These are phyloP conservation scores for Penicillium desertorum DNA, from an alignment of 495 filamentous ascomycete genomes.

Conservation along the genomic window DNA sequence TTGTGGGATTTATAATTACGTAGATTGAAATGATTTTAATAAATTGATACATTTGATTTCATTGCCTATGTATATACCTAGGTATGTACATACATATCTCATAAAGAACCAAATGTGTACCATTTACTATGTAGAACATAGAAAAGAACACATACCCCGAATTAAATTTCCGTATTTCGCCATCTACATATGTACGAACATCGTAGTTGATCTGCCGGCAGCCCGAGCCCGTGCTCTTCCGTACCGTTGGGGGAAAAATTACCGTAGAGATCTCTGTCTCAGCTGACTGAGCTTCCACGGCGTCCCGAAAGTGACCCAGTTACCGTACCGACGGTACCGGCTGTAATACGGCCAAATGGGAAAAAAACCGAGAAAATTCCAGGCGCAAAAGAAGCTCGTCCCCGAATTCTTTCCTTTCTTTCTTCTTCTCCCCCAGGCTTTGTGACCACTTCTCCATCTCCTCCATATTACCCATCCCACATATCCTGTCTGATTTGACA, in stretches of 20 bases:
- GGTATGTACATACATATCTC: no score
- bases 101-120: not conserved
- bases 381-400: constrained; percentile 22
- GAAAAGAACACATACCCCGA: constrained; percentile 1
- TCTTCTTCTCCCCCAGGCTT: constrained; percentile 13
- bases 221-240: constrained; percentile 21
- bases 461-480: constrained; percentile 31
- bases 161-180: not conserved
- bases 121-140: not conserved
- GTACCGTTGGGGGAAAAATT: constrained; percentile 29
- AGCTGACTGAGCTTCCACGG: constrained; percentile 14
- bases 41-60: no score
- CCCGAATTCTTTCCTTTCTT: constrained; percentile 28
- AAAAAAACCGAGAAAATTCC: constrained; percentile 34
- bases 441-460: constrained; percentile 23
- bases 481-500: constrained; percentile 48
- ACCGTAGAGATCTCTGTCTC: constrained; percentile 1
- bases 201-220: constrained; percentile 25
- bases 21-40: no score
- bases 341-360: constrained; percentile 43
- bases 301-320: constrained; percentile 26
- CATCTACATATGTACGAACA: constrained; percentile 2
- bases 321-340: constrained; percentile 33
- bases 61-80: no score
- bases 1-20: not conserved